phyloP scores from a whole-genome alignment of 805 yeast genomes.

The Ogataea henricii region DNA sequence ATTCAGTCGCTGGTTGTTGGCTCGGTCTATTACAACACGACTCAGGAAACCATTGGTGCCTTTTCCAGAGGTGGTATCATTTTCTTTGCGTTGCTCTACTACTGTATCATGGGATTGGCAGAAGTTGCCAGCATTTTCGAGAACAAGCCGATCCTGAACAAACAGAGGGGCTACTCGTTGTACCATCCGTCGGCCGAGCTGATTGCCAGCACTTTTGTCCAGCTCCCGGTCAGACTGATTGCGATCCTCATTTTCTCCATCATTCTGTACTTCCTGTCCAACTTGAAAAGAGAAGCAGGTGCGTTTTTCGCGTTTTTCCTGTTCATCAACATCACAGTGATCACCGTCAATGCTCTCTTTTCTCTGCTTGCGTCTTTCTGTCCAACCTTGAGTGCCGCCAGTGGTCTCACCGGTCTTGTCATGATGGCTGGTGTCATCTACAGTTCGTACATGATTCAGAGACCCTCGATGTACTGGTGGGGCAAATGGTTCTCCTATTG shows the following conservation, averaged over 20 bases:
- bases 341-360: slow-evolving; percentile 54
- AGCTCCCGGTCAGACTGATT: slow-evolving; percentile 56
- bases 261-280: slow-evolving; percentile 53
- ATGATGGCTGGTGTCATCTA: slow-evolving; percentile 55
- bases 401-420: slow-evolving; percentile 57
- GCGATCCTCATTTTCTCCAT: slow-evolving; percentile 50
- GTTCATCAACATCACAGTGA: slow-evolving; percentile 41
- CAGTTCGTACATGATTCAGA: slow-evolving; percentile 67
- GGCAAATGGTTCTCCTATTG: slow-evolving; percentile 56
- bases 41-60: slow-evolving; percentile 52
- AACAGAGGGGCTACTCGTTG: slow-evolving; percentile 63
- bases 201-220: slow-evolving; percentile 55
- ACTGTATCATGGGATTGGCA: slow-evolving; percentile 61
- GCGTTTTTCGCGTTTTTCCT: slow-evolving; percentile 52
- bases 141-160: slow-evolving; percentile 62
- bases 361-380: slow-evolving; percentile 53
- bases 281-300: slow-evolving; percentile 53
- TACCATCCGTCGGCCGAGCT: slow-evolving; percentile 69
- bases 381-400: slow-evolving; percentile 56
- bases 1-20: slow-evolving; percentile 62
- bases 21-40: slow-evolving; percentile 57
- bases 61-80: slow-evolving; percentile 65
- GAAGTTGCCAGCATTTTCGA: slow-evolving; percentile 62
- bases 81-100: slow-evolving; percentile 61
- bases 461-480: slow-evolving; percentile 62